Percentiles rank a stretch among this genome's conserved stretches.
Conservation (phyloP, 305 asterid species). For the Fraxinus velutina region DNA sequence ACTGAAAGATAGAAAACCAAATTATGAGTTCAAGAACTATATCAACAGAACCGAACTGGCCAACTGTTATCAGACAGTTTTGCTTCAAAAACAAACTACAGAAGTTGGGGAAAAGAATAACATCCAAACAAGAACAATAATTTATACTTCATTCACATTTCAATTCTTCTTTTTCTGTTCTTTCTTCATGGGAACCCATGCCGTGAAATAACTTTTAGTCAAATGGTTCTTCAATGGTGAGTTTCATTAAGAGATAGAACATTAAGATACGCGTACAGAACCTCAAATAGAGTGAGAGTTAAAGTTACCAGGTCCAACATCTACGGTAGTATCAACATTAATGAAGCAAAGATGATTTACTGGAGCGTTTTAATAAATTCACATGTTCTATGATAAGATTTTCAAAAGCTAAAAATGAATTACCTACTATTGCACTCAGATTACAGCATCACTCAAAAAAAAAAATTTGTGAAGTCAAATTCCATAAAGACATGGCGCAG, state of each 20-base stretch:
- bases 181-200: background rate
- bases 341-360: background rate
- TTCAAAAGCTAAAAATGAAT: background rate
- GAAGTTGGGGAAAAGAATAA: background rate
- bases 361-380: background rate
- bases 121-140: background rate
- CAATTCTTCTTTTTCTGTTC: background rate
- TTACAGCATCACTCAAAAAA: background rate
- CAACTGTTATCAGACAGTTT: background rate
- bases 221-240: background rate
- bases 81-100: constrained; percentile 14
- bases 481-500: background rate
- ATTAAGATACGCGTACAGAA: background rate
- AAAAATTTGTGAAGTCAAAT: background rate
- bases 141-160: background rate
- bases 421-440: background rate
- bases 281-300: background rate
- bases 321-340: background rate
- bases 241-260: background rate
- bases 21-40: background rate
- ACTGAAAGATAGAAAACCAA: constrained; percentile 5
- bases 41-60: background rate
- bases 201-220: background rate
- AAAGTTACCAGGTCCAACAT: background rate
- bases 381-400: background rate